Evolutionary conservation across 306 rosid genomes (phyloP), one percentile per base, ranked within the genome.

Genomic region (Canavalia gladiata): DNA sequence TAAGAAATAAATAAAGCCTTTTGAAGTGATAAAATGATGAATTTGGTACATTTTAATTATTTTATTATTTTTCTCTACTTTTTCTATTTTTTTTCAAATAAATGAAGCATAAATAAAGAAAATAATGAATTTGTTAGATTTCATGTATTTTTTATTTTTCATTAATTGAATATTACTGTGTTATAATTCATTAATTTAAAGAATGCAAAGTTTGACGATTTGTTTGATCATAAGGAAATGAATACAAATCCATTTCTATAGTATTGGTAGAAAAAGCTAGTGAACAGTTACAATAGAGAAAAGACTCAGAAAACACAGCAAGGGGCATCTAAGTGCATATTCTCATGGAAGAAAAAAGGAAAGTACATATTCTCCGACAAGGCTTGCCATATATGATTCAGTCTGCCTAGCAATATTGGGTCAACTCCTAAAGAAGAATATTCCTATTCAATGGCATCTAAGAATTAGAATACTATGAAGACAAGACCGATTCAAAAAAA

Each of bases 241-340:
- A 29, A 30, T 2, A 5, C 29, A 69, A 59, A 49, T 11, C n/a
- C 0, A 30, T 51, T 11, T 52, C 6, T 58, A 7, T 2, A 60
- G 47, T 2, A 41, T 39, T 8, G 2, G 3, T 2, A 3, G 39
- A 11, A 4, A 37, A 72, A 10, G 41, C 58, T 11, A 11, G 11
- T 51, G 18, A 72, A 72, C 35, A 37, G 64, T 4, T 18, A 52
- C 0, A 43, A 9, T 66, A 18, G 25, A 9, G 3, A 18, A 2
- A 11, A 7, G 67, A 80, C 28, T 31, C 0, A 9, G 6, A 47
- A 58, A 69, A 35, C 1, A 49, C 9, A 13, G 6, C 63, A 80
- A 77, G 35, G 6, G 77, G 65, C 55, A 68, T 85, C 78, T 52
- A 80, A 33, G 8, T 68, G 74, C 75, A 83, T 79, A 83, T 80